Conservation (phyloP, 208 protist species). For the Crithidia brevicula region DNA sequence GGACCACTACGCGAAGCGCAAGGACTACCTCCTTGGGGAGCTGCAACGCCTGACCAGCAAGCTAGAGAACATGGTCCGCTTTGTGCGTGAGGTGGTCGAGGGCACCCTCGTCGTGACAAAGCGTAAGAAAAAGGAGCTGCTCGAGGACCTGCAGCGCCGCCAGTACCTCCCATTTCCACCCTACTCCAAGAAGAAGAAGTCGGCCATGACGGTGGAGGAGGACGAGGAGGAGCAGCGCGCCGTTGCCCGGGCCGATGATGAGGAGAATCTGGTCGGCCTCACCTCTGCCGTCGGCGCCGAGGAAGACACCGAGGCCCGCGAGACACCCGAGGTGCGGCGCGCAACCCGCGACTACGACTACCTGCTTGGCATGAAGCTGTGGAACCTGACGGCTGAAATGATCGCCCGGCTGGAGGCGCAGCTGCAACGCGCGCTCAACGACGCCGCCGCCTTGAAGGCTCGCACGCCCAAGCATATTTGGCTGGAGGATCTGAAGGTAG, state of each 20-base stretch:
- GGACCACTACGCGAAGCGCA: constrained; percentile 97
- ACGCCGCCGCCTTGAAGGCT: constrained; percentile 80
- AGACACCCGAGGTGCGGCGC: constrained; percentile 62
- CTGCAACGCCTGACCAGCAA: constrained; percentile 87
- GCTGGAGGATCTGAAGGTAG: constrained; percentile 82
- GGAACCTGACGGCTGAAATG: constrained; percentile 97
- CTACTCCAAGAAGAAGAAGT: constrained; percentile 83
- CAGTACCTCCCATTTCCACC: constrained; percentile 92
- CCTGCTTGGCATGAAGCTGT: constrained; percentile 98
- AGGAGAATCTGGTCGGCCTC: constrained; percentile 33
- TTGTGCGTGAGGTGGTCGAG: constrained; percentile 97
- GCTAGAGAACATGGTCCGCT: constrained; percentile 98
- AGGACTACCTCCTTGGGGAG: constrained; percentile 91
- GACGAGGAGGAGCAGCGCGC: constrained; percentile 36
- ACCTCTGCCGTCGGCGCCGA: constrained; percentile 11
- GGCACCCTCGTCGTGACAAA: constrained; percentile 94
- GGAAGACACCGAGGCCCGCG: constrained; percentile 31
- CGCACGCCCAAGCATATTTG: constrained; percentile 89
- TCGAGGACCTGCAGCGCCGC: constrained; percentile 91
- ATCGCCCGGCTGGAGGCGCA: constrained; percentile 93
- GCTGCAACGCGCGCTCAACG: constrained; percentile 67
- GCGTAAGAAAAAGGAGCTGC: constrained; percentile 92
- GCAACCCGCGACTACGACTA: constrained; percentile 97
- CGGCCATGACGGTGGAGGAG: constrained; percentile 77
- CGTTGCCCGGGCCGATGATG: constrained; percentile 15